Evolutionary conservation across 805 yeast species (phyloP), one percentile per base, ranked within the genome.

Genomic region (Myxozyma vanderwaltii): DNA sequence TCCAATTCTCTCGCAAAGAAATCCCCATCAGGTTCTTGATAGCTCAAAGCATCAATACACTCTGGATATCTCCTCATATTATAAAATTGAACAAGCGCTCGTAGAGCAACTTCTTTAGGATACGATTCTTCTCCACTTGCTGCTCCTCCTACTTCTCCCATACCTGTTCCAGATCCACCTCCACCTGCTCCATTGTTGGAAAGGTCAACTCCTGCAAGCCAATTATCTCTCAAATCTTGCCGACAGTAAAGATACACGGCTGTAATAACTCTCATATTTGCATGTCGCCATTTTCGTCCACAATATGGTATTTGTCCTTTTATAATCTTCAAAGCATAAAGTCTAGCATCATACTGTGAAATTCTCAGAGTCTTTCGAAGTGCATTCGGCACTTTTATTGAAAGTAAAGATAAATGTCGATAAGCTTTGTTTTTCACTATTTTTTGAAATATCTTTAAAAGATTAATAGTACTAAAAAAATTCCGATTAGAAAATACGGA

Each of bases 241-340:
- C 84, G 82, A 67, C 89, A 82, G 69, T 90, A 85, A 27, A 94
- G 71, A 68, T 88, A 92, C 1, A 92, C 91, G 61, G 89, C 85
- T 0, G 97, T 89, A 3, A 92, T 88, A 47, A 94, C 77, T 65
- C 91, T 97, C 97, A 94, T 92, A 70, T 92, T 94, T 24, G 56
- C 82, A 13, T 91, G 82, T 67, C 91, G 85, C 99, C 99, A 92
- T 72, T 91, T 91, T 60, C 94, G 84, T 19, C 97, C 97, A 68
- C 89, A 91, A 74, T 86, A 89, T 0, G 97, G 96, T 1, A 91
- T 85, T 51, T 91, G 79, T 63, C 88, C 85, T 71, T 89, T 91
- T 60, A 91, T 76, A 0, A 88, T 80, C 68, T 85, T 85, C 67
- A 91, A 75, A 2, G 88, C 83, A 0, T 96, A 91, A 51, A 77